phyloP scores from a whole-genome alignment of 495 filamentous ascomycete genomes.

The Trichoderma virens region DNA sequence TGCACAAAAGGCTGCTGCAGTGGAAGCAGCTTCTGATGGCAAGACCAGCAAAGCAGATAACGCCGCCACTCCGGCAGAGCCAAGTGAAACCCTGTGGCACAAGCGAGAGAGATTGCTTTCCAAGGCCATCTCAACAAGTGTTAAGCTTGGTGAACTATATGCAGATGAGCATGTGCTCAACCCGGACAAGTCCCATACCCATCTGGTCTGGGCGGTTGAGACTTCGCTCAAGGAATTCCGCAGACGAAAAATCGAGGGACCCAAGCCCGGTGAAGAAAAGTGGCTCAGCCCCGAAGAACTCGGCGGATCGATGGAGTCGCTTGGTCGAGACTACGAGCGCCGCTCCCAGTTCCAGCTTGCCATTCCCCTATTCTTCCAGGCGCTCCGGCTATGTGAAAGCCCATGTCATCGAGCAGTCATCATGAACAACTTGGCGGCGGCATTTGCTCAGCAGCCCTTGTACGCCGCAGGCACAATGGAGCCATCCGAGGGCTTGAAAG shows the following conservation, averaged over 20 bases:
- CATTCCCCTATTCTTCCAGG: conserved; percentile 81
- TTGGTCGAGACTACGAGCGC: conserved; percentile 64
- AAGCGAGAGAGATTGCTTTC: conserved; percentile 62
- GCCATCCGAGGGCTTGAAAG: conserved; percentile 6
- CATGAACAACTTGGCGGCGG: conserved; percentile 67
- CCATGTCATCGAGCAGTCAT: conserved; percentile 60
- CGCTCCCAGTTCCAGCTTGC: conserved; percentile 68
- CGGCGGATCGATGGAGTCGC: conserved; percentile 66
- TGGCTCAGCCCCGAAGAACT: conserved; percentile 70
- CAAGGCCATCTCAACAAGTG: conserved; percentile 63
- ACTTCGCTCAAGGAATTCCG: conserved; percentile 65
- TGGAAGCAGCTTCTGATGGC: neutral
- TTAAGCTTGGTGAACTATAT: conserved; percentile 80
- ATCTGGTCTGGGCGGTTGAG: conserved; percentile 75
- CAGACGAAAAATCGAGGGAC: conserved; percentile 54
- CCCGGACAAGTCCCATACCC: conserved; percentile 59
- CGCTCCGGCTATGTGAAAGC: conserved; percentile 63
- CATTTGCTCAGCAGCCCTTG: conserved; percentile 56
- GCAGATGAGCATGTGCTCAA: conserved; percentile 50
- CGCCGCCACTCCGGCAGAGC: neutral
- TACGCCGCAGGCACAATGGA: conserved; percentile 16
- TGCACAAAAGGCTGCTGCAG: conserved; percentile 13
- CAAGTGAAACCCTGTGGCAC: conserved; percentile 42
- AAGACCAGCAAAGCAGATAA: neutral
- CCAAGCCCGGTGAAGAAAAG: conserved; percentile 54